phyloP scores from a whole-genome alignment of 2,329 filamentous ascomycete species.

The Dactylellina sp. region DNA sequence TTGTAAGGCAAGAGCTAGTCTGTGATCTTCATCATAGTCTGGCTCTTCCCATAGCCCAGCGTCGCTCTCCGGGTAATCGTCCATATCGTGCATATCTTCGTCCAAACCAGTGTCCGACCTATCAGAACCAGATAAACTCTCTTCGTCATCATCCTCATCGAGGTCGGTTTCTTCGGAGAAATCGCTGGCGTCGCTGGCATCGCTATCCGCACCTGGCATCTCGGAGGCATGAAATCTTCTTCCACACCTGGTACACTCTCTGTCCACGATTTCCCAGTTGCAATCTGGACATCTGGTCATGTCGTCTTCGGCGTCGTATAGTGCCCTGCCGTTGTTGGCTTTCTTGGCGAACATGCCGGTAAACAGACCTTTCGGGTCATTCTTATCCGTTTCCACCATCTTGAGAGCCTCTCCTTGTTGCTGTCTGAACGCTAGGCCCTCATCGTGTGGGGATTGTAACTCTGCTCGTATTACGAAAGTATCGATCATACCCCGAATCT shows the following conservation, averaged over 20 bases:
- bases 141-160: constrained; percentile 44
- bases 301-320: constrained; percentile 58
- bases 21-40: constrained; percentile 48
- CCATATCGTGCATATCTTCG: constrained; percentile 55
- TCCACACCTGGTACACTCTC: constrained; percentile 57
- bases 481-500: constrained; percentile 61
- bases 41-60: constrained; percentile 34
- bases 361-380: constrained; percentile 57
- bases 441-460: constrained; percentile 58
- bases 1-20: constrained; percentile 48
- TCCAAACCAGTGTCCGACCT: constrained; percentile 23
- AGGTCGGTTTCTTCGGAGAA: constrained; percentile 45
- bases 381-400: constrained; percentile 58
- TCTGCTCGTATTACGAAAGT: constrained; percentile 59
- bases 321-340: constrained; percentile 25
- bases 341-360: constrained; percentile 58
- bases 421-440: constrained; percentile 58
- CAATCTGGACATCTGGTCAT: constrained; percentile 59
- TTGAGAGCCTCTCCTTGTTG: constrained; percentile 58
- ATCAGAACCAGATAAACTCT: constrained; percentile 30
- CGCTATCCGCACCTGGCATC: constrained; percentile 49
- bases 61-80: constrained; percentile 53
- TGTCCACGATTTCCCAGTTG: constrained; percentile 59
- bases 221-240: constrained; percentile 46
- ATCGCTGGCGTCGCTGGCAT: constrained; percentile 45